Percentiles rank a stretch among this genome's conserved stretches.
phyloP scores from a whole-genome alignment of 164 flowering plant genomes.

The Aristolochia californica region DNA sequence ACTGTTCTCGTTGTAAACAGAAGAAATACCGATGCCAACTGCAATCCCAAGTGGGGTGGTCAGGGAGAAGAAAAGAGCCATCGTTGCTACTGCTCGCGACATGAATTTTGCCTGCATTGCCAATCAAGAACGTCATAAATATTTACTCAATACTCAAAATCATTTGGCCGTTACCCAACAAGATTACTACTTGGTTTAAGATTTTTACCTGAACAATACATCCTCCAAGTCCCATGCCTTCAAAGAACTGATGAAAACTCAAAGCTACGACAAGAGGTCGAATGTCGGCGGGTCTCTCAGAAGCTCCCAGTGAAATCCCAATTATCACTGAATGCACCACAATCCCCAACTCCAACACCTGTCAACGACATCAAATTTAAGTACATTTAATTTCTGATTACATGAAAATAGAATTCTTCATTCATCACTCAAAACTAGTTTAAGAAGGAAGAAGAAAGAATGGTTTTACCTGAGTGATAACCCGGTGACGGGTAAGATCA shows the following conservation, averaged over 20 bases:
- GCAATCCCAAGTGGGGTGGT: conserved; percentile 43
- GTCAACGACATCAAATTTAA: background rate
- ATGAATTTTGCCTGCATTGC: conserved; percentile 30
- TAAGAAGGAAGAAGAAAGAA: background rate
- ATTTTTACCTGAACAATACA: conserved; percentile 29
- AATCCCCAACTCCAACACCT: conserved; percentile 36
- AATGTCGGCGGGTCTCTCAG: conserved; percentile 17
- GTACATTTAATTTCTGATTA: too few species aligned
- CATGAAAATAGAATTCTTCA: too few species aligned
- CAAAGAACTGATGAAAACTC: conserved; percentile 31
- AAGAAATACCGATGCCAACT: conserved; percentile 29
- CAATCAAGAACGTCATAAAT: too few species aligned
- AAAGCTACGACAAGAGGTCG: conserved; percentile 28
- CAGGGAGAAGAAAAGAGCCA: conserved; percentile 33
- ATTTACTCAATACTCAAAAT: too few species aligned
- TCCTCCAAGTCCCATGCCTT: conserved; percentile 37
- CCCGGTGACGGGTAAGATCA: conserved; percentile 8
- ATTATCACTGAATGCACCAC: conserved; percentile 34
- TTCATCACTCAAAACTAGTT: background rate
- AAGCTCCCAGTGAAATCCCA: conserved; percentile 29
- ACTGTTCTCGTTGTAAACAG: conserved; percentile 23
- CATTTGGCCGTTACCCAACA: too few species aligned
- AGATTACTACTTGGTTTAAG: too few species aligned
- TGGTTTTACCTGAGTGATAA: conserved; percentile 8
- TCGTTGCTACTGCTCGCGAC: conserved; percentile 4